phyloP scores from a whole-genome alignment of 768 basidiomycete genomes.

The Hortiboletus campestris region DNA sequence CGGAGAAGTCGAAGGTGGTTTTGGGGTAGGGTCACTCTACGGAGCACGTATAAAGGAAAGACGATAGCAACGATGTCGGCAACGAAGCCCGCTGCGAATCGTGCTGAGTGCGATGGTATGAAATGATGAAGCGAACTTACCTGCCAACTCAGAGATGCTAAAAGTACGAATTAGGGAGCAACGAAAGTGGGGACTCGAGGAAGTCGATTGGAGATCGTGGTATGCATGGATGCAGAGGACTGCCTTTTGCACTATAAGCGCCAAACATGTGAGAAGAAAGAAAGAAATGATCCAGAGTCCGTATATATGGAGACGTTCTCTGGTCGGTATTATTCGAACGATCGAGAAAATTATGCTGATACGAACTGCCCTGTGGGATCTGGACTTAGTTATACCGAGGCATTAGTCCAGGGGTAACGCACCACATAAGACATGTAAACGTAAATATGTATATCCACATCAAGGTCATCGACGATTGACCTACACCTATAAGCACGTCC shows the following conservation, averaged over 20 bases:
- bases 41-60: constrained; percentile 11
- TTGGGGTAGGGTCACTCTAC: not conserved
- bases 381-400: not conserved
- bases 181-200: not conserved
- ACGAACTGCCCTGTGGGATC: constrained; percentile 17
- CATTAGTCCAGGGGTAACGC: not conserved
- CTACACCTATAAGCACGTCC: not conserved
- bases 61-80: not conserved
- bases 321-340: constrained; percentile 13
- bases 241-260: not conserved
- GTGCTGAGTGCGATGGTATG: not conserved
- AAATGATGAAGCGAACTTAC: not conserved
- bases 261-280: constrained; percentile 10
- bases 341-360: constrained; percentile 21
- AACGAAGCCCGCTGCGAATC: not conserved
- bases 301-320: constrained; percentile 8
- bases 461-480: not conserved
- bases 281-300: constrained; percentile 6
- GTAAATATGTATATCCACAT: constrained; percentile 16
- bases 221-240: not conserved
- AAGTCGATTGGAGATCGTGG: not conserved
- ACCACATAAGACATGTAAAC: constrained; percentile 15
- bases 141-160: constrained; percentile 2
- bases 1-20: constrained; percentile 10
- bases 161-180: not conserved